Base-by-base conservation (phyloP, 2,329 filamentous ascomycete genomes). In the Pestalotiopsis sp. region DNA sequence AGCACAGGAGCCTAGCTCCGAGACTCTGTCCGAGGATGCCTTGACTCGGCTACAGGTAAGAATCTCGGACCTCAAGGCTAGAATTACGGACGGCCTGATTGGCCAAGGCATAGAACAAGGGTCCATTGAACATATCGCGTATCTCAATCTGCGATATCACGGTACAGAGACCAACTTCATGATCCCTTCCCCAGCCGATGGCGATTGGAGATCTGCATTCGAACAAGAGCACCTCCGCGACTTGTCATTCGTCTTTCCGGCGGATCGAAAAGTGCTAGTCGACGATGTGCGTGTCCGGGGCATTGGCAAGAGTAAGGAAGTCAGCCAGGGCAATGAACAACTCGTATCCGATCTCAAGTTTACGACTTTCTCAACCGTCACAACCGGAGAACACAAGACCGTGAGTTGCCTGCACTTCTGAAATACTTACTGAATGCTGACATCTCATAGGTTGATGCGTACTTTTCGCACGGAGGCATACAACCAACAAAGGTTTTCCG, bases 91-190 rank as follows among this genome's bases (percentile, higher is more conserved):
- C 1, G 82, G 84, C 3, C 77, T 86, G 58, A 65, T 78, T 2
- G 70, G 74, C 0, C 84, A 86, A 71, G 84, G 84, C 0, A 85
- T 87, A 57, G 69, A 76, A 0, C 67, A 73, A 0, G 76, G 79
- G 2, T 79, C 80, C 7, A 77, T 86, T 39, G 80, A 84, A 14
- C 76, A 83, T 57, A 77, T 83, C 52, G 72, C 74, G 4, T 84
- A 81, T 69, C 73, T 84, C 17, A 83, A 83, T 69, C 79, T 84
- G 74, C 75, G 82, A 67, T 84, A 84, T 52, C 76, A 78, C 1
- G 83, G 83, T 12, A 81, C 81, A 2, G 82, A 81, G 64, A 84
- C 82, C 14, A 78, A 78, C 2, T 73, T 84, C 4, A 85, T 83
- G 79, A 81, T 84, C 1, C 12, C 25, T 3, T 64, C 66, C 12